Percentiles rank a stretch among this genome's conserved stretches.
Conservation (phyloP, 2,329 filamentous ascomycete genomes). For the Alternaria triticimaculans region DNA sequence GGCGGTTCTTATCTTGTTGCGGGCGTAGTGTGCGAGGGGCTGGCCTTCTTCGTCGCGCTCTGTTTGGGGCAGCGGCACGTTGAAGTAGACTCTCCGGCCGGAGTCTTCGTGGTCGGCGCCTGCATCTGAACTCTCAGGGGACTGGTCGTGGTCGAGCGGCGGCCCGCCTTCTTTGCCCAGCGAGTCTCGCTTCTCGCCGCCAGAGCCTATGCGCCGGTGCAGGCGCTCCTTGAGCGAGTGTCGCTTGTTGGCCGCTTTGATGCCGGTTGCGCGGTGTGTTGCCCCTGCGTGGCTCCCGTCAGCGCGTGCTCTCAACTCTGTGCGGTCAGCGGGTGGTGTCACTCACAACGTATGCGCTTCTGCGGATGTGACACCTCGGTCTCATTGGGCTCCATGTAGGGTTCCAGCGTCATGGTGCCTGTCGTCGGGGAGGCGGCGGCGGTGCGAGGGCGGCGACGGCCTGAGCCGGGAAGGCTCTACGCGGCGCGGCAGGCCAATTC, state of each 20-base stretch:
- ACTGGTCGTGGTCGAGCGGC: conserved; percentile 59
- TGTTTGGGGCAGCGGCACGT: conserved; percentile 76
- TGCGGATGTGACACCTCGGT: conserved; percentile 66
- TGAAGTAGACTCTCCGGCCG: conserved; percentile 78
- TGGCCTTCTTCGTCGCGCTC: conserved; percentile 82
- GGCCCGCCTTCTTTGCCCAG: conserved; percentile 45
- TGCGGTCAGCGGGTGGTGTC: neutral
- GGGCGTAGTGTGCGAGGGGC: conserved; percentile 71
- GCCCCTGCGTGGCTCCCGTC: conserved; percentile 63
- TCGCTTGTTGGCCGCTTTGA: conserved; percentile 79
- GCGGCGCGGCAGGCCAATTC: conserved; percentile 40
- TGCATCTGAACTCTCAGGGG: conserved; percentile 48
- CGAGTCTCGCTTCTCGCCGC: conserved; percentile 67
- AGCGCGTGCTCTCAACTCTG: conserved; percentile 1
- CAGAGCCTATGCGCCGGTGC: conserved; percentile 66
- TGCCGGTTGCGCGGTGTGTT: conserved; percentile 82
- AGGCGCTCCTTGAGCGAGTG: conserved; percentile 80
- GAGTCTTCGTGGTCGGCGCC: conserved; percentile 48
- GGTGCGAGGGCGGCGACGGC: conserved; percentile 39
- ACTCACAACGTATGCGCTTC: conserved; percentile 75
- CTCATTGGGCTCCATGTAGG: conserved; percentile 42
- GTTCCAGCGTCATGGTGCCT: conserved; percentile 23
- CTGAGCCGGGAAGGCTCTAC: conserved; percentile 48
- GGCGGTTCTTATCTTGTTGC: conserved; percentile 97
- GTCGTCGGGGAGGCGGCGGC: conserved; percentile 33